Evolutionary conservation across 805 yeast genomes (phyloP), one percentile per base, ranked within the genome.

Genomic region (Candida montana): DNA sequence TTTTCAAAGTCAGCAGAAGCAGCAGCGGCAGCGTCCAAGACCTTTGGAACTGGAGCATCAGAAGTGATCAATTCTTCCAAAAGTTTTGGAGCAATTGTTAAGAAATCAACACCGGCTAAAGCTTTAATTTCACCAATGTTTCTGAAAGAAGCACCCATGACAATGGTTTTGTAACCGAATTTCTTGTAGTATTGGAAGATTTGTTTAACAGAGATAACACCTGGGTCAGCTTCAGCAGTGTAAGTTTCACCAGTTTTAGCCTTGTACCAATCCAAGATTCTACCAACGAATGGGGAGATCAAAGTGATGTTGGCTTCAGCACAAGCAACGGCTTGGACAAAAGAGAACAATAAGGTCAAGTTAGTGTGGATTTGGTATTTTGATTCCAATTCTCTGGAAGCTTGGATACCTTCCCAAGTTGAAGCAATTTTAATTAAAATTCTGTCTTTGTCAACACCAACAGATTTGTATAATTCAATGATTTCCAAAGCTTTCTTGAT

Each of bases 71-170:
- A 79, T 70, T 86, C 83, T 70, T 91, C 96, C 67, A 93, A 81
- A 60, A 93, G 75, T 63, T 75, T 77, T 65, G 98, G 98, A 57
- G 98, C 76, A 60, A 93, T 89, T 63, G 99, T 93, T 71, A 93
- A 76, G 79, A 72, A 89, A 68, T 93, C 99, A 63, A 87, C 82
- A 68, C 99, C 99, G 46, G 99, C 97, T 58, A 93, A 76, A 57
- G 95, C 96, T 69, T 82, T 83, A 71, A 93, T 87, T 74, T 91
- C 99, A 55, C 89, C 96, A 49, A 73, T 68, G 77, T 90, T 93
- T 81, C 99, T 91, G 89, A 93, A 91, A 46, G 98, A 91, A 47
- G 99, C 99, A 71, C 99, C 99, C 99, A 93, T 93, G 63, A 93
- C 98, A 64, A 93, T 90, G 67, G 99, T 93, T 60, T 91, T 77